Base-by-base conservation (phyloP, 495 filamentous ascomycete species). In the Lasiosphaeria miniovina region DNA sequence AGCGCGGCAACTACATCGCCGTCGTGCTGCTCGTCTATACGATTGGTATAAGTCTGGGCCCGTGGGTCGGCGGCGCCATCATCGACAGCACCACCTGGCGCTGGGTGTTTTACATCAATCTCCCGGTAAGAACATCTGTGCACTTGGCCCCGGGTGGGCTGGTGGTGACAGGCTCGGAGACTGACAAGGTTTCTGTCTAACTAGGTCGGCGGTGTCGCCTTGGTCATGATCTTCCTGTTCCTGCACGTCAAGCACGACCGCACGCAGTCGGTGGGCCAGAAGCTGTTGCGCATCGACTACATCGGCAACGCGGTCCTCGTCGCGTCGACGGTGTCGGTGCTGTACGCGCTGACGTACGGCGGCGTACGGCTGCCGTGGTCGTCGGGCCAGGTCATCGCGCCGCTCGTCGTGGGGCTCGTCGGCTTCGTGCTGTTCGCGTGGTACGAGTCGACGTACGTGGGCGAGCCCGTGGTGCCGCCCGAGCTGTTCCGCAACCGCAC, bases 61-160 rank as follows among this genome's bases (percentile, higher is more conserved):
- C 89, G 9, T 80, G 89, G 8, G 70, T 91, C 10, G 88, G 89
- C 32, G 88, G 89, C 34, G 80, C 83, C 4, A 88, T 91, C 60
- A 86, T 86, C 73, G 41, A 49, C 7, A 40, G 36, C 8, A 64
- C 58, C 1, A 77, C 61, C 0, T 76, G 72, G 74, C 48, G 68
- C 32, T 76, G 74, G 68, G 57, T 59, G 33, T 72, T 74, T 35
- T 74, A 71, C 56, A 65, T 74, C 65, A 74, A 71, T 45, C 61
- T 75, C 4, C 71, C 73, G 2, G 62, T 73, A 38, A 64, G 66
- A 58, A 72, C 34, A 49, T 71, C 12, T 68, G 65, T 69, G n/a
- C 71, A 68, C 49, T 67, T 74, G 12, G 65, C 59, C 31, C 66
- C 72, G 34, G 62, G 63, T 4, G 15, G 24, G 24, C 2, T 24